phyloP scores from a whole-genome alignment of 2,329 filamentous ascomycete genomes.

The Aspergillus sp. region DNA sequence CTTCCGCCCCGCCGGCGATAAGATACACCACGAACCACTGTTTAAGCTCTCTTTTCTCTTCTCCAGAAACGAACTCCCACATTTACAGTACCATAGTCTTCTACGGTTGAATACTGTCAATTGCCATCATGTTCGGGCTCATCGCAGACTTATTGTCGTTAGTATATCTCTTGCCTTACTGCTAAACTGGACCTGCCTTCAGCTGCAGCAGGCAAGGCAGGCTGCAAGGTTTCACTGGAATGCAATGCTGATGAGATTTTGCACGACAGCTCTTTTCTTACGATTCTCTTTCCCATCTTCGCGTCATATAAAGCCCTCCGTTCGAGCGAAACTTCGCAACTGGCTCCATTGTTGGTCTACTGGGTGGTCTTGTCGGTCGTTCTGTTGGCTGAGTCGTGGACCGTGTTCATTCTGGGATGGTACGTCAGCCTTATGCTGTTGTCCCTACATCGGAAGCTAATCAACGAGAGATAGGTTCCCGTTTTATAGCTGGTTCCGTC shows the following conservation, averaged over 20 bases:
- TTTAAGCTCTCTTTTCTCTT: background rate
- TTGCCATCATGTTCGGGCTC: constrained; percentile 61
- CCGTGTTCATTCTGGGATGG: constrained; percentile 79
- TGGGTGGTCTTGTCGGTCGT: constrained; percentile 86
- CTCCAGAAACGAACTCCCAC: no score
- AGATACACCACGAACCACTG: background rate
- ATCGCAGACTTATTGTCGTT: constrained; percentile 71
- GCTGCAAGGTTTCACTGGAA: background rate
- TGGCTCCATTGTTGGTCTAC: constrained; percentile 98
- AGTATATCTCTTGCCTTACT: constrained; percentile 26
- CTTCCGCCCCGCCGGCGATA: constrained; percentile 8
- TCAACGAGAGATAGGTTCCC: constrained; percentile 56
- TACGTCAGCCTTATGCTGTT: constrained; percentile 28
- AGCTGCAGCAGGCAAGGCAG: no score
- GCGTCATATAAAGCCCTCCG: constrained; percentile 97
- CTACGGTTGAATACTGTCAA: no score
- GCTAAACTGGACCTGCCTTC: background rate
- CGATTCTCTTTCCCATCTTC: constrained; percentile 90
- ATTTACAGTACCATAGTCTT: no score
- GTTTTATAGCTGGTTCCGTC: constrained; percentile 86
- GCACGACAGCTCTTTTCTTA: constrained; percentile 62
- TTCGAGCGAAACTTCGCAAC: constrained; percentile 76
- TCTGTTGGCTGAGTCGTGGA: constrained; percentile 77
- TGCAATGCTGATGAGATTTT: background rate
- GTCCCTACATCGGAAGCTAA: background rate